Conservation (phyloP, 306 rosid species). For the Castanospermum australe region DNA sequence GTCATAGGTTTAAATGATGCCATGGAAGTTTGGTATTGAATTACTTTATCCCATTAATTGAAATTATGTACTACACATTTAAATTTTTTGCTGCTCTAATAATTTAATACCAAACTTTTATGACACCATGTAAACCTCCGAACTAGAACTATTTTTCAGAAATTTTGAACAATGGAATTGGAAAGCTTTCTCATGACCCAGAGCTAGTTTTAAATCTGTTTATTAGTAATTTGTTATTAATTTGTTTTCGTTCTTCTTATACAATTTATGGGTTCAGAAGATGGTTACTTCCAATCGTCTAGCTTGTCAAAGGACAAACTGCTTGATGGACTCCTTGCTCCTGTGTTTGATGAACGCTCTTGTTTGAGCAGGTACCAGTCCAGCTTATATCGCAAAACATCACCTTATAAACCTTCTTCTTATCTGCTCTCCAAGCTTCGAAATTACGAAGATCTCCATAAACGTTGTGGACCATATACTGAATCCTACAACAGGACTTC, state of each 20-base stretch:
- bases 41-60: too few species aligned
- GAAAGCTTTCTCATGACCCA: too few species aligned
- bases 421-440: conserved; percentile 50
- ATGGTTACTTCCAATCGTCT: not conserved
- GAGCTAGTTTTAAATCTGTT: not conserved
- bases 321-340: conserved; percentile 44
- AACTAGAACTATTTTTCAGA: not conserved
- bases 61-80: too few species aligned
- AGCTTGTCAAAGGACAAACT: conserved; percentile 32
- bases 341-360: conserved; percentile 44
- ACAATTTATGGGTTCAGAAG: conserved; percentile 31
- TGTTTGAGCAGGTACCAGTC: conserved; percentile 56
- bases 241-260: not conserved
- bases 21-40: too few species aligned
- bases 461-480: conserved; percentile 53
- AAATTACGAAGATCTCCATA: conserved; percentile 55
- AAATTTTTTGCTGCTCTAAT: not conserved
- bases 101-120: not conserved
- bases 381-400: conserved; percentile 34
- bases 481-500: conserved; percentile 42
- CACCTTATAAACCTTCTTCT: conserved; percentile 41
- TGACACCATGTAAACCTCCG: not conserved
- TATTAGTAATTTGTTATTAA: not conserved
- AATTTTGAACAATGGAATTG: not conserved
- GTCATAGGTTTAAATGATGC: too few species aligned